A percentile compares a stretch with the other conserved stretches of the same genome.
phyloP scores from a whole-genome alignment of 495 filamentous ascomycete genomes.

The Physcia stellaris region DNA sequence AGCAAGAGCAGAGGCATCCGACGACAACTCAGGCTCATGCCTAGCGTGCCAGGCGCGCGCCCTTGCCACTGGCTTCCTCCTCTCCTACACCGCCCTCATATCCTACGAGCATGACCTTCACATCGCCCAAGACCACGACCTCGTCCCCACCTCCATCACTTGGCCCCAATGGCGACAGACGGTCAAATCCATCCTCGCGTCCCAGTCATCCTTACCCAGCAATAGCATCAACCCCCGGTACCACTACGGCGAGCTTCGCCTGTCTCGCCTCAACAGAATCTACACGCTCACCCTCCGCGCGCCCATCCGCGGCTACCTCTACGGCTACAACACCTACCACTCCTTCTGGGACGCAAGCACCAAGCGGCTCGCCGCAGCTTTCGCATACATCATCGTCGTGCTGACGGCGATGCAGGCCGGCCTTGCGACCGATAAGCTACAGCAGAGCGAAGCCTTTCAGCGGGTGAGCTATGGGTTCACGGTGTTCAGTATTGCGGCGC shows the following conservation, averaged over 20 bases:
- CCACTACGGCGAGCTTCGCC: constrained; percentile 30
- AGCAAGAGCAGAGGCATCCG: no score
- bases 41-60: no score
- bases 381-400: constrained; percentile 15
- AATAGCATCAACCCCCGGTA: constrained; percentile 24
- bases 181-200: constrained; percentile 7
- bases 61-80: constrained; percentile 28
- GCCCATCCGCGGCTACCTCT: constrained; percentile 14
- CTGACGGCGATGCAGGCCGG: constrained; percentile 22
- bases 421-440: constrained; percentile 19
- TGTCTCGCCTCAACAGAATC: constrained; percentile 28
- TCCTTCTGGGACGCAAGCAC: constrained; percentile 13
- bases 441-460: constrained; percentile 27
- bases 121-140: constrained; percentile 20
- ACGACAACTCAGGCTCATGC: no score
- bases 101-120: constrained; percentile 30
- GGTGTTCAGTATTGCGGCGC: constrained; percentile 31
- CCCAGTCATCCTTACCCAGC: neutral
- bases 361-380: constrained; percentile 15
- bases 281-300: constrained; percentile 4
- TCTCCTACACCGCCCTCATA: constrained; percentile 30
- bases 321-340: constrained; percentile 13
- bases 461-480: constrained; percentile 37
- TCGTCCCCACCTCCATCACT: constrained; percentile 22
- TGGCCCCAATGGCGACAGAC: constrained; percentile 14